Conservation (phyloP, 345 rosid genomes). For the Eucalyptus curtisii region DNA sequence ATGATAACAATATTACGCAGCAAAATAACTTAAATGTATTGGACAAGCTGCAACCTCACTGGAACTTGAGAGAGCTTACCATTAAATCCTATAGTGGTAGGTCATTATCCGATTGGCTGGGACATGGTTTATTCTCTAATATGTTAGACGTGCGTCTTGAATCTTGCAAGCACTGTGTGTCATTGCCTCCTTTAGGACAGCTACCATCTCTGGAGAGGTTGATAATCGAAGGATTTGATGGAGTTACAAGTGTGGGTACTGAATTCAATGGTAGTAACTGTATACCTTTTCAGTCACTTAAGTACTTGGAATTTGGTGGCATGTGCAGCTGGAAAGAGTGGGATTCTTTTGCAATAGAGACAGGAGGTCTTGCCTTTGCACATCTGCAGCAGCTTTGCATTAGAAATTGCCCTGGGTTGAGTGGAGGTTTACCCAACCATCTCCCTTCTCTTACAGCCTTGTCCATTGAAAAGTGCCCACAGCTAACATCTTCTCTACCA, state of each 20-base stretch:
- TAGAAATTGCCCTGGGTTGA: neutral
- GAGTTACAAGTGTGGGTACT: slow-evolving; percentile 9
- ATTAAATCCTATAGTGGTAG: slow-evolving; percentile 18
- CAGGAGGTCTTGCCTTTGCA: neutral
- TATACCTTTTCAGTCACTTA: slow-evolving; percentile 14
- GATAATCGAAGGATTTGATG: slow-evolving; percentile 3
- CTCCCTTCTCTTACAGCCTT: neutral
- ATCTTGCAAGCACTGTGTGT: slow-evolving; percentile 12
- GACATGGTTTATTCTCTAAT: slow-evolving; percentile 3
- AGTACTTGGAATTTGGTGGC: neutral
- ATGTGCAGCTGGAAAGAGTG: neutral
- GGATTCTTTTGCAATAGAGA: neutral
- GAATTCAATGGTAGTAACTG: slow-evolving; percentile 14
- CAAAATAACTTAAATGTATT: slow-evolving; percentile 5
- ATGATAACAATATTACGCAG: neutral
- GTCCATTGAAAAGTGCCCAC: neutral
- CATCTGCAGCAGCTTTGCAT: neutral
- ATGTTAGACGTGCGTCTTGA: slow-evolving; percentile 1
- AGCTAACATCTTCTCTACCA: neutral
- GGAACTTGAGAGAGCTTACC: slow-evolving; percentile 10
- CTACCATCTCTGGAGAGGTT: slow-evolving; percentile 18
- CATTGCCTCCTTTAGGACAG: slow-evolving; percentile 28
- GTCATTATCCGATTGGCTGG: slow-evolving; percentile 21
- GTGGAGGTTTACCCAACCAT: neutral
- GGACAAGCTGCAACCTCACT: slow-evolving; percentile 22